phyloP scores from a whole-genome alignment of 768 basidiomycete genomes.

The Coprinopsis strossmayeri region DNA sequence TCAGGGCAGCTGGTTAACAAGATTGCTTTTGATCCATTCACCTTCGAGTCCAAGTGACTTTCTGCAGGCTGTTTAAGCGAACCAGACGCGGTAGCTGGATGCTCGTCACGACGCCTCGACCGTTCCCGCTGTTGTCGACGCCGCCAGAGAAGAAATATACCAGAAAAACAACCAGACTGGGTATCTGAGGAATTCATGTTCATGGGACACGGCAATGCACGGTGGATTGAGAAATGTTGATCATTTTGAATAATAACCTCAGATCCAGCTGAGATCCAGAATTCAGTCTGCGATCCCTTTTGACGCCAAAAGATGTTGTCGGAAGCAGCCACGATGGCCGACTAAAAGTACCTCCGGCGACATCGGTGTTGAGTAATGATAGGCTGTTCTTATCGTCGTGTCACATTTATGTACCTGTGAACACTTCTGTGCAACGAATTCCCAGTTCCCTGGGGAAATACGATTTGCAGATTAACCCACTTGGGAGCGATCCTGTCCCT shows the following conservation, averaged over 20 bases:
- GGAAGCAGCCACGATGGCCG: constrained; percentile 6
- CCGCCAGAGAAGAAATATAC: constrained; percentile 19
- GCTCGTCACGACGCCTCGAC: neutral
- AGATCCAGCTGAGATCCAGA: constrained; percentile 18
- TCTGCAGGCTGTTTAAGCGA: no score
- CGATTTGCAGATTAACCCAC: neutral
- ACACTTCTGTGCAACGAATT: neutral
- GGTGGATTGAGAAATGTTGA: constrained; percentile 3
- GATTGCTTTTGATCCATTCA: no score
- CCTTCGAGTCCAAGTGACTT: no score
- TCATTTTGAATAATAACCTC: constrained; percentile 15
- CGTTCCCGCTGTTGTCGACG: neutral
- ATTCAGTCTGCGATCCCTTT: constrained; percentile 17
- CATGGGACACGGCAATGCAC: constrained; percentile 6
- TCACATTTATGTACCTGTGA: neutral
- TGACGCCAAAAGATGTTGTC: no score
- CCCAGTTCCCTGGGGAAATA: neutral
- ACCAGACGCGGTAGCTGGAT: neutral
- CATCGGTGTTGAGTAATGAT: constrained; percentile 12
- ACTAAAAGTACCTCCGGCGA: constrained; percentile 13
- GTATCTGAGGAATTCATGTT: constrained; percentile 18
- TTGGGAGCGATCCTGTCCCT: neutral
- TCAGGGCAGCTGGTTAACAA: no score
- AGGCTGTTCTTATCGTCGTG: constrained; percentile 7
- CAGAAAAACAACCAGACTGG: constrained; percentile 30